Evolutionary conservation across 257 asterid species (phyloP).

Genomic region (Osmanthus fragrans): DNA sequence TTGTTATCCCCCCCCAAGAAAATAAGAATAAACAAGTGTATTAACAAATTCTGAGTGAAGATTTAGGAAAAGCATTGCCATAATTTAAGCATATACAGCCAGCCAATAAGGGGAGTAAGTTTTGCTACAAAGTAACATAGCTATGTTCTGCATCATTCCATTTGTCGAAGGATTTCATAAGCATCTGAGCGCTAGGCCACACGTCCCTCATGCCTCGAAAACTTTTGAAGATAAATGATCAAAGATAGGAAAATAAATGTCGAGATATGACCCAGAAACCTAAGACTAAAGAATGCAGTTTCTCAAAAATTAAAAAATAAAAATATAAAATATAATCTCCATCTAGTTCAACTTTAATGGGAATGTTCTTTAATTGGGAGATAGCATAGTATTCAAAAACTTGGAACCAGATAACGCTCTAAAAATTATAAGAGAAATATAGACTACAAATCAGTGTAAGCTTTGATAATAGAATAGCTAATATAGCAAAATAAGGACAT

Average conservation of each 20-base stretch:
- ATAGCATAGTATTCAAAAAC: not conserved
- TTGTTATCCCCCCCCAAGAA: too few species aligned
- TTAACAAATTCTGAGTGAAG: not conserved
- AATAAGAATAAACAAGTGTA: not conserved
- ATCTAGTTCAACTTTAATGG: constrained; percentile 52
- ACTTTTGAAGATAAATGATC: too few species aligned
- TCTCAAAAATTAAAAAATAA: not conserved
- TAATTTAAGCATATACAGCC: not conserved
- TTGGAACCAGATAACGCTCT: not conserved
- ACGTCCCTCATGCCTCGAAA: not conserved
- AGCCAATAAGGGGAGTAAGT: not conserved
- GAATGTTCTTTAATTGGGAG: constrained; percentile 2
- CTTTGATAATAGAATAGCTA: not conserved
- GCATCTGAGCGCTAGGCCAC: not conserved
- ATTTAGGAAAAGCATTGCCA: not conserved
- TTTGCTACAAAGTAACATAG: not conserved
- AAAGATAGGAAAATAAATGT: too few species aligned
- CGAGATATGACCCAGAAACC: not conserved
- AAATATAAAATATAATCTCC: not conserved
- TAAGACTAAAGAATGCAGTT: not conserved
- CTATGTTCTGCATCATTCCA: not conserved
- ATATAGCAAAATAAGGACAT: constrained; percentile 3
- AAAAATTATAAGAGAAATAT: not conserved
- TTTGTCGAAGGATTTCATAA: not conserved
- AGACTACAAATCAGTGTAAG: not conserved